Percentiles rank a stretch among this genome's conserved stretches.
Evolutionary conservation across 768 basidiomycete genomes (phyloP).

Genomic region (Collybia mongolica): DNA sequence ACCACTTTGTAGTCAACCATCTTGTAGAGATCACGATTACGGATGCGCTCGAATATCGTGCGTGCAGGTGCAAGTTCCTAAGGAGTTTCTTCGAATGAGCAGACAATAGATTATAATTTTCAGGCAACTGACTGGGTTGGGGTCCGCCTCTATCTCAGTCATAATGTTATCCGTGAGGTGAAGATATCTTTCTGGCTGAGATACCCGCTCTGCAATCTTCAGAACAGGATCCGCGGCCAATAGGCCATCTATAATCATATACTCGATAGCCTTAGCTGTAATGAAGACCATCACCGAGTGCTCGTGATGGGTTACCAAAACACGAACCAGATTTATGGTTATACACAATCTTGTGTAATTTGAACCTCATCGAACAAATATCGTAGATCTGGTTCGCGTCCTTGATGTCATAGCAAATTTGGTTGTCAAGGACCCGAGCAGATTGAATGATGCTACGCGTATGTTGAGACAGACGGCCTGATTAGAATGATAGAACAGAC

Average conservation of each 20-base stretch:
- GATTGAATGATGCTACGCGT: slow-evolving; percentile 63
- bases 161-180: slow-evolving; percentile 71
- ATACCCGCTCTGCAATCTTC: slow-evolving; percentile 55
- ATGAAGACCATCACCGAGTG: background rate
- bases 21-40: slow-evolving; percentile 64
- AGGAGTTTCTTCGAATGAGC: slow-evolving; percentile 1
- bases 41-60: slow-evolving; percentile 60
- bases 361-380: slow-evolving; percentile 72
- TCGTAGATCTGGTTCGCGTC: slow-evolving; percentile 76
- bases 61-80: slow-evolving; percentile 63
- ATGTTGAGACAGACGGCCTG: background rate
- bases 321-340: slow-evolving; percentile 71
- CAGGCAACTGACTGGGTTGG: slow-evolving; percentile 41
- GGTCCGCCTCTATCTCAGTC: slow-evolving; percentile 53
- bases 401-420: slow-evolving; percentile 83
- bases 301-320: no score
- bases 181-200: slow-evolving; percentile 58
- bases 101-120: background rate
- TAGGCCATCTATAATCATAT: slow-evolving; percentile 82
- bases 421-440: slow-evolving; percentile 68
- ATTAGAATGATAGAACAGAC: slow-evolving; percentile 28
- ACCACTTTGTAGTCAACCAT: slow-evolving; percentile 63
- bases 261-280: slow-evolving; percentile 76
- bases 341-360: slow-evolving; percentile 81
- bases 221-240: slow-evolving; percentile 63